phyloP scores from a whole-genome alignment of 257 asterid genomes.

The Cynanchum wilfordii region DNA sequence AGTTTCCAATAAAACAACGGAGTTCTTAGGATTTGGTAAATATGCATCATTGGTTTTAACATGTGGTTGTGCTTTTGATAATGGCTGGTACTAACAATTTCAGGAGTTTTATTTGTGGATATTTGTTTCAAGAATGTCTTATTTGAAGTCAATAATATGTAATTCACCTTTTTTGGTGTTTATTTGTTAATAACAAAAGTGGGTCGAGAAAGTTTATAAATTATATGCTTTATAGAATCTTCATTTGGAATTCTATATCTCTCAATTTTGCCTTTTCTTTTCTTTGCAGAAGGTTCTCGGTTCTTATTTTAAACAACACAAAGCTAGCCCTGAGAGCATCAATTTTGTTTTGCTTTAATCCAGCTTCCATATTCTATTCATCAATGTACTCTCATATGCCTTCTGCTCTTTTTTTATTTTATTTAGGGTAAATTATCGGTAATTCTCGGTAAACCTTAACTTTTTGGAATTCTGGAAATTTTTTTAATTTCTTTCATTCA shows the following conservation, averaged over 20 bases:
- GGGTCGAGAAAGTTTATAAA: not conserved
- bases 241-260: not conserved
- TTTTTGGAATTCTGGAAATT: no score
- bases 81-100: not conserved
- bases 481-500: no score
- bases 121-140: not conserved
- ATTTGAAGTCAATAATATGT: not conserved
- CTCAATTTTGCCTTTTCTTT: not conserved
- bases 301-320: slow-evolving; percentile 52
- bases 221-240: not conserved
- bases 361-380: slow-evolving; percentile 96
- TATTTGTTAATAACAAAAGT: not conserved
- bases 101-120: not conserved
- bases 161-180: not conserved
- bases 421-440: no score
- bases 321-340: slow-evolving; percentile 81
- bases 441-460: no score
- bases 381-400: slow-evolving; percentile 58
- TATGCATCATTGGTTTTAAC: not conserved
- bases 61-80: not conserved
- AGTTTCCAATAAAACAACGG: not conserved
- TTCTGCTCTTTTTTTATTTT: not conserved
- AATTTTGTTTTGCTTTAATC: slow-evolving; percentile 85
- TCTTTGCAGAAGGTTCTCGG: slow-evolving; percentile 60
- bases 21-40: not conserved